These are phyloP conservation scores for Hypericum androsaemum DNA, from an alignment of 345 rosid species.

Conservation along the genomic window DNA sequence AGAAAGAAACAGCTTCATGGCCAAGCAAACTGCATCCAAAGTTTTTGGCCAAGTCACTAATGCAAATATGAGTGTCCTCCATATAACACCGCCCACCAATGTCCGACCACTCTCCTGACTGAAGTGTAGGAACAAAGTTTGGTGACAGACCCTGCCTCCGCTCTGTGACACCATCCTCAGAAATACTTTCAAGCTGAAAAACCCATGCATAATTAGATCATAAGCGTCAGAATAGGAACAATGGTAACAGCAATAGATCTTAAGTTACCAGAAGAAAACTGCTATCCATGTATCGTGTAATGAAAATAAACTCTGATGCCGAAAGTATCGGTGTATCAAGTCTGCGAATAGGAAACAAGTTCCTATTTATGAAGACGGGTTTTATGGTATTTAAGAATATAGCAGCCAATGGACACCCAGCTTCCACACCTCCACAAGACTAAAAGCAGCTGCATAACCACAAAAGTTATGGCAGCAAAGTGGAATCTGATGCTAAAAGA, in stretches of 20 bases:
- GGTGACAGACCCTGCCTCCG: slow-evolving; percentile 19
- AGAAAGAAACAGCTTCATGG: slow-evolving; percentile 48
- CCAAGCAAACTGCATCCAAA: slow-evolving; percentile 27
- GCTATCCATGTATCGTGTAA: too few relatives aligned
- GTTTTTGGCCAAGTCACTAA: slow-evolving; percentile 47
- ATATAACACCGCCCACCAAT: slow-evolving; percentile 49
- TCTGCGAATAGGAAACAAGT: too few relatives aligned
- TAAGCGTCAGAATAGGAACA: slow-evolving; percentile 3
- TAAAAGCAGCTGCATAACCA: too few relatives aligned
- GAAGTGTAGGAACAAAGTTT: slow-evolving; percentile 43
- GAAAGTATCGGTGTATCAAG: too few relatives aligned
- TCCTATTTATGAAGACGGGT: too few relatives aligned
- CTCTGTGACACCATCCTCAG: slow-evolving; percentile 40
- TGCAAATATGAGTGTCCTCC: slow-evolving; percentile 85
- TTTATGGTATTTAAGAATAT: too few relatives aligned
- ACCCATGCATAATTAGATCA: slow-evolving; percentile 5
- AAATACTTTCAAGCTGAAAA: slow-evolving; percentile 51
- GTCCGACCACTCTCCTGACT: slow-evolving; percentile 78
- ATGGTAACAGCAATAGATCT: background rate
- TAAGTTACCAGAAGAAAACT: background rate
- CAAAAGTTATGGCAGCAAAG: too few relatives aligned
- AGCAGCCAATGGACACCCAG: too few relatives aligned
- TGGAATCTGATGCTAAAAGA: too few relatives aligned
- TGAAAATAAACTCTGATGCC: too few relatives aligned
- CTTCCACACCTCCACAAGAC: too few relatives aligned